phyloP scores from a whole-genome alignment of 2,329 filamentous ascomycete species.

The Nigrospora sphaerica region DNA sequence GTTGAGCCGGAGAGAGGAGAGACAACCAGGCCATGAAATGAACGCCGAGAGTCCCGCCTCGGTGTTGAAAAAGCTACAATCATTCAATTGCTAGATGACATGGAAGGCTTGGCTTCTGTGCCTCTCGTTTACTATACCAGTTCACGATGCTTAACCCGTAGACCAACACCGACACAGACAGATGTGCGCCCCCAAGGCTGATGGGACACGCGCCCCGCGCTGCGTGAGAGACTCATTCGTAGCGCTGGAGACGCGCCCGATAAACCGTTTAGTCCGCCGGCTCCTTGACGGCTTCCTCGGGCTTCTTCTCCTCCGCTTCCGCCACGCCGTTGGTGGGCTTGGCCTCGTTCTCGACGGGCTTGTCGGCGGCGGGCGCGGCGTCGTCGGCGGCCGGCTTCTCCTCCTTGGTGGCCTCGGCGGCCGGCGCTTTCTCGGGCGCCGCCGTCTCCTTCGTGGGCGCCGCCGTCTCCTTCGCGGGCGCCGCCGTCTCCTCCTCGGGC shows the following conservation, averaged over 20 bases:
- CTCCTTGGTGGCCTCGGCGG: conserved; percentile 11
- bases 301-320: conserved; percentile 24
- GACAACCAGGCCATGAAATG: no score
- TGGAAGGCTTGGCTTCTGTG: no score
- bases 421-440: conserved; percentile 15
- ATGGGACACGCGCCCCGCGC: background rate
- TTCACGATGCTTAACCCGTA: no score
- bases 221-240: conserved; percentile 5
- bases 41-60: no score
- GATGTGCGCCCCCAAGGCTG: background rate
- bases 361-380: conserved; percentile 10
- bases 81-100: no score
- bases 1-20: no score
- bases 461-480: conserved; percentile 12
- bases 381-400: conserved; percentile 15
- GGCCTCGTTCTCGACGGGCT: conserved; percentile 8
- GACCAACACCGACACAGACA: background rate
- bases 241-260: no score
- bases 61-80: no score
- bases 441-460: conserved; percentile 9
- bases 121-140: no score
- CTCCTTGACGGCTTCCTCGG: conserved; percentile 34
- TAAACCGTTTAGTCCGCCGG: background rate
- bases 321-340: conserved; percentile 17
- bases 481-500: conserved; percentile 6